phyloP scores from a whole-genome alignment of 768 basidiomycete species.

The Tylopilus vinaceipallidus region DNA sequence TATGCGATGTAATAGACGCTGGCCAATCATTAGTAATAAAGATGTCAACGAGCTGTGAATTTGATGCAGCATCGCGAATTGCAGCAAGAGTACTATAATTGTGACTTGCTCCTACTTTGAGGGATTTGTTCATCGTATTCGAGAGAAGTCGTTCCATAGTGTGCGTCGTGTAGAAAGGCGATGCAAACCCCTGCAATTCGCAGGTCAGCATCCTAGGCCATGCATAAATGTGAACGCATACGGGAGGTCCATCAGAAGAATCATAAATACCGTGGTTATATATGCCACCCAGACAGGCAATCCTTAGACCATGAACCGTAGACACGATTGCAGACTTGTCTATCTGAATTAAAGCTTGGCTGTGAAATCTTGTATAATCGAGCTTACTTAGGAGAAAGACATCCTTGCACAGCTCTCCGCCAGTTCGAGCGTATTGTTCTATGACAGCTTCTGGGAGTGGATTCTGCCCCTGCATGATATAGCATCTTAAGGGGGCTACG shows the following conservation, averaged over 20 bases:
- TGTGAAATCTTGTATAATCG: background rate
- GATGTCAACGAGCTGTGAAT: constrained; percentile 73
- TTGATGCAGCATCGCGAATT: constrained; percentile 58
- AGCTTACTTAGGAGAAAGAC: constrained; percentile 82
- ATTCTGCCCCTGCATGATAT: constrained; percentile 85
- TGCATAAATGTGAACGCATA: constrained; percentile 33
- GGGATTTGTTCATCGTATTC: constrained; percentile 58
- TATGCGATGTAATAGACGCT: constrained; percentile 56
- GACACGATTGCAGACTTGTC: constrained; percentile 81
- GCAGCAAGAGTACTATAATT: constrained; percentile 65
- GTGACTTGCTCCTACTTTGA: constrained; percentile 40
- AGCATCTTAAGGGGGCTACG: constrained; percentile 84
- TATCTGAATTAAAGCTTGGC: constrained; percentile 29
- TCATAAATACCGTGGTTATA: constrained; percentile 63
- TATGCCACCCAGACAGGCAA: constrained; percentile 81
- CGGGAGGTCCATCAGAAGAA: constrained; percentile 62
- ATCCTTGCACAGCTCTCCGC: constrained; percentile 78
- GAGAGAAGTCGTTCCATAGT: constrained; percentile 71
- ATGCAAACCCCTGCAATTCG: constrained; percentile 61
- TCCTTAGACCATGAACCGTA: constrained; percentile 76
- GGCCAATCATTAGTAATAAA: constrained; percentile 83
- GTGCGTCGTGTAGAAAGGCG: constrained; percentile 69
- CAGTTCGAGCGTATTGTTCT: constrained; percentile 70
- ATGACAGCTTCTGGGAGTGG: constrained; percentile 72
- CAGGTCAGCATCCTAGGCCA: background rate